Base-by-base conservation (phyloP, 1,284 basidiomycete genomes). In the Singerocomus inundabilis region DNA sequence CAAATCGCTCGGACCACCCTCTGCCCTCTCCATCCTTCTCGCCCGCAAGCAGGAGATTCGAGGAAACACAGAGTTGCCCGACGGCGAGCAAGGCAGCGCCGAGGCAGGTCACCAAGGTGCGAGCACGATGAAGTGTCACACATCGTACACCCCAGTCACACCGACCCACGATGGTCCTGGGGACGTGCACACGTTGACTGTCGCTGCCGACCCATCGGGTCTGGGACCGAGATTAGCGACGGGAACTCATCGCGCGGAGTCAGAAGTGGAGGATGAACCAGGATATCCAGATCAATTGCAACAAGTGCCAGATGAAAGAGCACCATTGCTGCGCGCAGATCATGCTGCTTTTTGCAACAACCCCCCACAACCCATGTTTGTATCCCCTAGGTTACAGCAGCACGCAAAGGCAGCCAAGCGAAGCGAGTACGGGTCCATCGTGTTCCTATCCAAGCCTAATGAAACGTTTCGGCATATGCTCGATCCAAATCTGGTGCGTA, bases 1-100 rank as follows among this genome's bases (percentile, higher is more conserved):
- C 32, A 33, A 52, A 12, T 28, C 40, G 5, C 52, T 62, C 2
- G 56, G 61, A 9, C 57, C 67, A 12, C 74, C 76, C n/a, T 77
- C 73, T 9, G 73, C 67, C 1, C 63, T 76, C 32, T 74, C 76
- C 4, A 45, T 77, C 16, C 64, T 75, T 25, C 61, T 76, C 44
- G 65, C 74, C n/a, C 69, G 60, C 10, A 64, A 59, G 26, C 52
- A 55, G 7, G 49, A 52, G 2, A 29, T 4, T 6, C 50, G 43
- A 8, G 31, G 38, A 32, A 46, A 26, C 24, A 32, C 33, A 24
- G 36, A 44, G 24, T 28, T 44, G 4, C 49, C 40, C 24, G 4
- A 9, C 11, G 18, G 24, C 15, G 52, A 49, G n/a, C 55, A 44
- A n/a, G n/a, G 33, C 12, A 42, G 6, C 32, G 21, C 44, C 12